These are phyloP conservation scores for Erodium moschatum DNA, from an alignment of 441 rosid genomes.

Conservation along the genomic window DNA sequence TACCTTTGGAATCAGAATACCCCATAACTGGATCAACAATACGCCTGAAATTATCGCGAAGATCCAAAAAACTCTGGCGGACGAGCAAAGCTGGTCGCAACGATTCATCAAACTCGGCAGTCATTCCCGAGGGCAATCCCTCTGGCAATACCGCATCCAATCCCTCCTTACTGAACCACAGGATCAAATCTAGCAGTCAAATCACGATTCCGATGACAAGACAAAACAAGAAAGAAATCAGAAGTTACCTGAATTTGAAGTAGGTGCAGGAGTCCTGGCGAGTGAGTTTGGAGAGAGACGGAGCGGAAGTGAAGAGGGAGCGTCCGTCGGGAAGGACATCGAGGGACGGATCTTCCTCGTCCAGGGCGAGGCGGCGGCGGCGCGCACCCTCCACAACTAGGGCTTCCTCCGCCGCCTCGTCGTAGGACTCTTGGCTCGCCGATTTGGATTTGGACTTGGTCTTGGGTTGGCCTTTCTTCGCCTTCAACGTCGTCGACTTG, in stretches of 20 bases:
- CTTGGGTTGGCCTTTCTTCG: background rate
- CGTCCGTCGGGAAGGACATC: conserved; percentile 56
- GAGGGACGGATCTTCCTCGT: conserved; percentile 53
- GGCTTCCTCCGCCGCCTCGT: background rate
- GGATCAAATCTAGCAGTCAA: conserved; percentile 2
- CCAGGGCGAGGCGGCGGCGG: conserved; percentile 47
- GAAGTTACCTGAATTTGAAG: conserved; percentile 56
- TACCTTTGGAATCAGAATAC: conserved; percentile 48
- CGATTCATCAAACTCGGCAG: conserved; percentile 68
- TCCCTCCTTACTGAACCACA: conserved; percentile 38
- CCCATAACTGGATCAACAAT: conserved; percentile 66
- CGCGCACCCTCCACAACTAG: conserved; percentile 33
- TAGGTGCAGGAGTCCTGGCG: conserved; percentile 52
- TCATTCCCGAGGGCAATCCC: conserved; percentile 68
- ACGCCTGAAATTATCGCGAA: conserved; percentile 84
- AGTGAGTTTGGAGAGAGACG: conserved; percentile 53
- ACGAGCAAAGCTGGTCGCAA: conserved; percentile 70
- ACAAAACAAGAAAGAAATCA: background rate
- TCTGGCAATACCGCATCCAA: conserved; percentile 59
- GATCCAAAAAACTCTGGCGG: conserved; percentile 69
- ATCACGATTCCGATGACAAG: background rate
- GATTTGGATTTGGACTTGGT: background rate
- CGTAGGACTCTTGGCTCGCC: background rate
- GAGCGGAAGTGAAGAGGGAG: conserved; percentile 59
- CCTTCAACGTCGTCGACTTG: background rate